Evolutionary conservation across 805 yeast species (phyloP).

Genomic region (Saccharomyces cerevisiae): DNA sequence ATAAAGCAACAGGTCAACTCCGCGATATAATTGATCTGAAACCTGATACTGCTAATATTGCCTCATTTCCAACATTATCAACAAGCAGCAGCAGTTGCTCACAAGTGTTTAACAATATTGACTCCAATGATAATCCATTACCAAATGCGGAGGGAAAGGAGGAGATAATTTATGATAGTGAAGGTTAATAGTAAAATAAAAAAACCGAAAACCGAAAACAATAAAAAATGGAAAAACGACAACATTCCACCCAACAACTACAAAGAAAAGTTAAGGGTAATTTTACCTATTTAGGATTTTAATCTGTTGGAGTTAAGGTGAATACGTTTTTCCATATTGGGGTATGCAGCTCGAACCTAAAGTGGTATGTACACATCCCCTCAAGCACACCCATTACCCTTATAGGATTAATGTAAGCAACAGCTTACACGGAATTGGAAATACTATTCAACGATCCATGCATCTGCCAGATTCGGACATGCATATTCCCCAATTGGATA

Average conservation of each 20-base stretch:
- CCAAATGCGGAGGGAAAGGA: conserved; percentile 1
- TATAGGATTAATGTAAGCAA: background rate
- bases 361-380: background rate
- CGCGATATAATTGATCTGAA: background rate
- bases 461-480: background rate
- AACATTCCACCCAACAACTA: background rate
- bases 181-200: conserved; percentile 5
- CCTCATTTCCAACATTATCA: background rate
- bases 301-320: background rate
- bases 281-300: background rate
- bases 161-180: conserved; percentile 15
- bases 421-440: background rate
- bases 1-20: background rate
- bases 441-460: background rate
- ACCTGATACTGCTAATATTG: background rate
- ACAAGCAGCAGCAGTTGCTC: background rate
- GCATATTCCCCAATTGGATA: background rate
- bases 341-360: background rate
- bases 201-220: background rate
- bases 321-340: background rate
- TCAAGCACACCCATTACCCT: background rate
- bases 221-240: background rate
- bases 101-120: background rate
- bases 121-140: background rate
- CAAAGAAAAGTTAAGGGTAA: background rate